Evolutionary conservation across 441 rosid species (phyloP), one percentile per base, ranked within the genome.

Genomic region (Pelargonium exstipulatum): DNA sequence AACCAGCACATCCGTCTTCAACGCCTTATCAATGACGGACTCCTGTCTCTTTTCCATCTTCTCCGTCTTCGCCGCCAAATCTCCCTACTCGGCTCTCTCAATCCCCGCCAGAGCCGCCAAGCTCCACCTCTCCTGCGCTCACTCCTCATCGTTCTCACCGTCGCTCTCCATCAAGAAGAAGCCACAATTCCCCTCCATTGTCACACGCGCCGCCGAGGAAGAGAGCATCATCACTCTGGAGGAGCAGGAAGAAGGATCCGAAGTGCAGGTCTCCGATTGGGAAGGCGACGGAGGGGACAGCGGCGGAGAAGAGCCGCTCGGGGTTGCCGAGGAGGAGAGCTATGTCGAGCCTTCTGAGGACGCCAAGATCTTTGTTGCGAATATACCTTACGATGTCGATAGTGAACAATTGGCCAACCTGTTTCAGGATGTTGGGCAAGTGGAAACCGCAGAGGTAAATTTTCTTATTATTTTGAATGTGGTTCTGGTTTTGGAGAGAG

Each of bases 391-490:
- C 53, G 76, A 73, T 0, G 76, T 73, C 9, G 76, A 73, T 61
- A 73, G 71, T 14, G 70, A 73, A 66, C 62, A 62, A 58, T 40
- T 73, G 67, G 71, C 76, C 45, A 62, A 43, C 67, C 71, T 73
- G 51, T 73, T 73, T 37, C 67, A 73, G 71, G 48, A 73, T 26
- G 67, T 67, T 5, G 76, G 76, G 18, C 49, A 45, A 37, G 37
- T 14, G 35, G 61, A n/a, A 7, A 13, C 10, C 42, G 45, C 35
- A 3, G 35, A 18, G 66, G 78, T 73, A 75, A 66, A 70, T 12
- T 14, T 1, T 49, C 12, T 0, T 2, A 1, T 13, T 49, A 62
- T 75, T 2, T 0, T 5, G 0, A 6, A 7, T 3, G 58, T 58
- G 6, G 5, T 35, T 12, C 0, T 8, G 37, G 26, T 48, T 24